These are phyloP conservation scores for Alliaria petiolata DNA, from an alignment of 345 rosid genomes.

Conservation along the genomic window DNA sequence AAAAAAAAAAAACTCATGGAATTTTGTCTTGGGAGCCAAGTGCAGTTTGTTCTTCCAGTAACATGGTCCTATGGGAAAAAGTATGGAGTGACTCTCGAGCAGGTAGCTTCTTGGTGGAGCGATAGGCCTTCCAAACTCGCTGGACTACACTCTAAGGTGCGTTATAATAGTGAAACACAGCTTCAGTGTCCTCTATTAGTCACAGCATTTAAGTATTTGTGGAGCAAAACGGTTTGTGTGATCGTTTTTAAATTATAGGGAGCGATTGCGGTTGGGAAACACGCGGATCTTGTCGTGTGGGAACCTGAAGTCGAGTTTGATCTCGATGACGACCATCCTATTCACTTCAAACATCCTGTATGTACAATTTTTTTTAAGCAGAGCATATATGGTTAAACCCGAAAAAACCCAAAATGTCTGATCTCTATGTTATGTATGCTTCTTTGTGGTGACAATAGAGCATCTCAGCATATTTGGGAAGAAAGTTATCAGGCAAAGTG, in stretches of 20 bases:
- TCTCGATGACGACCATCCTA: constrained; percentile 57
- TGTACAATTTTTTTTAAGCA: no score
- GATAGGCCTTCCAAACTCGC: constrained; percentile 88
- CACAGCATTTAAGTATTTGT: background rate
- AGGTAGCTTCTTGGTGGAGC: constrained; percentile 85
- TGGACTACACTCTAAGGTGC: constrained; percentile 64
- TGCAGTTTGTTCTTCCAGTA: constrained; percentile 90
- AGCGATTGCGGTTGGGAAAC: constrained; percentile 61
- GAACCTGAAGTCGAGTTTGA: constrained; percentile 70
- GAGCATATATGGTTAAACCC: no score
- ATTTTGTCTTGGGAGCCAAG: constrained; percentile 32
- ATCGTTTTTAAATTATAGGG: constrained; percentile 51
- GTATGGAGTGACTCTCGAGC: constrained; percentile 70
- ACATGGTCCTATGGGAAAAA: constrained; percentile 84
- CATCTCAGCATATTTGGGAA: constrained; percentile 84
- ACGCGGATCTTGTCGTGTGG: constrained; percentile 84
- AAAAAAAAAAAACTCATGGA: constrained; percentile 26
- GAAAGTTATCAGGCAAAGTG: constrained; percentile 71
- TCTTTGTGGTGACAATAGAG: constrained; percentile 38
- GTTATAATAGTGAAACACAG: background rate
- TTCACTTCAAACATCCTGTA: constrained; percentile 75
- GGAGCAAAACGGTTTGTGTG: background rate
- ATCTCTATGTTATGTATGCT: constrained; percentile 2
- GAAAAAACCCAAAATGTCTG: no score
- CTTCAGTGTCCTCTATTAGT: background rate